These are phyloP conservation scores for Monosporozyma aerobia DNA, from an alignment of 805 yeast species.

Conservation along the genomic window DNA sequence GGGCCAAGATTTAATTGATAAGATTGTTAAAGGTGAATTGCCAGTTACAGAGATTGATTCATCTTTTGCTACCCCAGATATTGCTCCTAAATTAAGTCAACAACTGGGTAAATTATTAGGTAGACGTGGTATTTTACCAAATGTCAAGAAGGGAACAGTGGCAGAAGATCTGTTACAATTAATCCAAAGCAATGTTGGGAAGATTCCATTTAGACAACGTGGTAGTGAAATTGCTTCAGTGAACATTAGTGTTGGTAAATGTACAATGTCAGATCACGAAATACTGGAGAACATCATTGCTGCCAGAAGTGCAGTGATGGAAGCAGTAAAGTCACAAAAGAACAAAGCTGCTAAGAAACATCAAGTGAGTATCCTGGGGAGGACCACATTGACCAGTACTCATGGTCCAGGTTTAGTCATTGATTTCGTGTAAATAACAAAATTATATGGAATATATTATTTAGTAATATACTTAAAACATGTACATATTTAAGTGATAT, in stretches of 20 bases:
- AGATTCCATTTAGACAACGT: constrained; percentile 71
- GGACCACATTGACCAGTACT: constrained; percentile 57
- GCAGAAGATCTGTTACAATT: constrained; percentile 50
- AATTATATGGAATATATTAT: neutral
- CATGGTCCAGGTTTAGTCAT: constrained; percentile 75
- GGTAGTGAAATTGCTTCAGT: constrained; percentile 36
- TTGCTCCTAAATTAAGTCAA: constrained; percentile 48
- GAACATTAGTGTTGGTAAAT: constrained; percentile 65
- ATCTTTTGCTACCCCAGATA: constrained; percentile 79
- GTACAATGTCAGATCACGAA: constrained; percentile 68
- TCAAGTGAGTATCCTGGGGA: constrained; percentile 47
- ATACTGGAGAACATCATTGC: constrained; percentile 61
- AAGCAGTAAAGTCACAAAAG: constrained; percentile 45
- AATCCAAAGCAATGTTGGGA: constrained; percentile 50
- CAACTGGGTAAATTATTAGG: constrained; percentile 76
- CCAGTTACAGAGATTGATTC: constrained; percentile 51
- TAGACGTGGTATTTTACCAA: constrained; percentile 84
- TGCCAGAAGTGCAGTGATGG: constrained; percentile 52
- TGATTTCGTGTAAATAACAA: constrained; percentile 31
- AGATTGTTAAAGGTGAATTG: constrained; percentile 43
- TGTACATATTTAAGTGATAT: neutral
- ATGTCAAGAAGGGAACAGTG: constrained; percentile 78
- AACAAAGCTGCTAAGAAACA: constrained; percentile 49
- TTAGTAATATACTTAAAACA: neutral
- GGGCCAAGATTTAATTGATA: constrained; percentile 57